Conservation (phyloP, 176 grass and related monocot species). For the Triticum timopheevii region DNA sequence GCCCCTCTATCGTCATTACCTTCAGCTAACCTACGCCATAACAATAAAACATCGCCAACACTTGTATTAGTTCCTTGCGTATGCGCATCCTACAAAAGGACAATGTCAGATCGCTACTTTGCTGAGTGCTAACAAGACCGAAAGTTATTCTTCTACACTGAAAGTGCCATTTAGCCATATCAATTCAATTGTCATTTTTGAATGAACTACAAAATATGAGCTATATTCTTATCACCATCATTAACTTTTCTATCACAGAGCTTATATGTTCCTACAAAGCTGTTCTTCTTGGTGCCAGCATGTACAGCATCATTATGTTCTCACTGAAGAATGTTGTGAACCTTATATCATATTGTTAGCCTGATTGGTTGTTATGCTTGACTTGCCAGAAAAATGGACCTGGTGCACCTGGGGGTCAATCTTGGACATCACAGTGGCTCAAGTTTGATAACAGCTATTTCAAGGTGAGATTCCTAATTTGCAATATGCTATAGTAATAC, state of each 20-base stretch:
- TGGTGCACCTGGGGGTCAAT: constrained; percentile 88
- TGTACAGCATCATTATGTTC: not conserved
- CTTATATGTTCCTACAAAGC: not conserved
- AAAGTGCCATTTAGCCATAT: not conserved
- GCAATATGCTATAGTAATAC: not conserved
- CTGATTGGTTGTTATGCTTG: constrained; percentile 2
- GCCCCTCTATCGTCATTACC: too few species aligned
- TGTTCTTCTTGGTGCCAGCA: constrained; percentile 7
- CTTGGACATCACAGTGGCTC: constrained; percentile 93
- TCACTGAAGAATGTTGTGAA: not conserved
- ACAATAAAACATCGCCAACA: not conserved
- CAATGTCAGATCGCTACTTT: not conserved
- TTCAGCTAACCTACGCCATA: too few species aligned
- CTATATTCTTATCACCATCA: not conserved
- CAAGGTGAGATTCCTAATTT: constrained; percentile 51
- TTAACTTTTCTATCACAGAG: not conserved
- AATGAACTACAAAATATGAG: not conserved
- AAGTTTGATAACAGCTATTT: constrained; percentile 98
- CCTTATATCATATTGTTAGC: not conserved
- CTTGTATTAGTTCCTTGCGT: not conserved
- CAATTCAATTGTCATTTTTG: not conserved
- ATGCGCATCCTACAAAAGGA: not conserved
- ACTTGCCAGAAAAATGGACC: constrained; percentile 82
- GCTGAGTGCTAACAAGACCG: not conserved
- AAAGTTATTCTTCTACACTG: not conserved